Evolutionary conservation across 805 yeast species (phyloP), one percentile per base, ranked within the genome.

Genomic region (Pichia nakasei): DNA sequence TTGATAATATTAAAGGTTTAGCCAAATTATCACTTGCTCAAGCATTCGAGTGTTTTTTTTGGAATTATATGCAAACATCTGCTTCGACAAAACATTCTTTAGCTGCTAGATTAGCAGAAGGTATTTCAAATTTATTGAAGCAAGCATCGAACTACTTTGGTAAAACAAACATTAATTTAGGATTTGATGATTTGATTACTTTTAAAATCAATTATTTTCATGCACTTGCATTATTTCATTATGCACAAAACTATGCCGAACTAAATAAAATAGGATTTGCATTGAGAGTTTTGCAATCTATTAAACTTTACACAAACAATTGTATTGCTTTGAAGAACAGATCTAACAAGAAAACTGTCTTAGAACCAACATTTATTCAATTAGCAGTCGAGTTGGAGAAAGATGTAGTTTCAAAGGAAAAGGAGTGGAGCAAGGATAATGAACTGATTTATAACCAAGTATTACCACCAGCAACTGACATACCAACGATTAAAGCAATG

Each of bases 371-470:
- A 5, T 47, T 45, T 2, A 13, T 31, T 22, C 37, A 38, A 22
- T n/a, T 45, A 27, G 24, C 35, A n/a, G 33, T 39, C 17, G 45
- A 45, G 5, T 17, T 47, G 17, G 42, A 43, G 5, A 48, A 50
- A 8, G 37, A 52, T 7, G 47, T 57, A 9, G 51, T 52, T 38
- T 18, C 35, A 2, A 67, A 70, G 39, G 49, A 66, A 13, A 59
- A 59, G 22, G 52, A 60, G 3, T 53, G 85, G 52, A 78, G 73
- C 22, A 87, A 84, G 52, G 97, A 91, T 57, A 91, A 91, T 56
- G 97, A 91, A 58, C 82, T 78, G 53, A 85, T 91, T 32, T 91
- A 85, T 57, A 95, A 93, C 61, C 91, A 83, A 19, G 54, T 69
- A 1, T 66, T 89, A 13, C 96, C 96, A 1, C 66, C 75, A 4